A percentile compares a stretch with the other conserved stretches of the same genome.
These are phyloP conservation scores for Diaporthe caulivora DNA, from an alignment of 2,329 filamentous ascomycete species.

Conservation along the genomic window DNA sequence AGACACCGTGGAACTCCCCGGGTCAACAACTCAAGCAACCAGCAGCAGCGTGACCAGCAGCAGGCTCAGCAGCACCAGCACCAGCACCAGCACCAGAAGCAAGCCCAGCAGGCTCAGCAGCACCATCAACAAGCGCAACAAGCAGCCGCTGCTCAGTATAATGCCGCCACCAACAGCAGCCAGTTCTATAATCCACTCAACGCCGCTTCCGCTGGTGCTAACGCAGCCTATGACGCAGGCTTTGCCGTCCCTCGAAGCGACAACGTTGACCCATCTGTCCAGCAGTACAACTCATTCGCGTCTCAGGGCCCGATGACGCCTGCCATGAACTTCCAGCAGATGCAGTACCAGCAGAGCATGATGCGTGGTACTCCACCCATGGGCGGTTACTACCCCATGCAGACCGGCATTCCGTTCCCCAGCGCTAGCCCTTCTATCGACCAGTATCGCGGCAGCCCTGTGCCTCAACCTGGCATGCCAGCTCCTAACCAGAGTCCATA, in stretches of 20 bases:
- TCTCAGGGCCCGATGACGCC: constrained; percentile 64
- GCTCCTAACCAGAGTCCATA: constrained; percentile 59
- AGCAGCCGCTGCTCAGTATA: constrained; percentile 50
- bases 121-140: constrained; percentile 41
- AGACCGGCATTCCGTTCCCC: constrained; percentile 66
- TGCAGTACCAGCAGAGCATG: constrained; percentile 72
- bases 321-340: constrained; percentile 63
- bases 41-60: constrained; percentile 52
- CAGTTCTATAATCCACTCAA: constrained; percentile 68
- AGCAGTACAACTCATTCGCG: constrained; percentile 61
- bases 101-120: constrained; percentile 41
- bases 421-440: constrained; percentile 63
- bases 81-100: constrained; percentile 45
- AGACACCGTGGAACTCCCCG: constrained; percentile 69
- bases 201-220: constrained; percentile 49
- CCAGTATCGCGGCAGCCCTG: constrained; percentile 68
- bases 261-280: constrained; percentile 62
- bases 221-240: constrained; percentile 61
- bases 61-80: constrained; percentile 50
- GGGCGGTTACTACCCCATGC: constrained; percentile 71
- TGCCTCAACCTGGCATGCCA: constrained; percentile 52
- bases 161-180: constrained; percentile 54
- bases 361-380: constrained; percentile 67
- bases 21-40: constrained; percentile 61
- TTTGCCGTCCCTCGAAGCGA: constrained; percentile 67